These are phyloP conservation scores for Anacardium occidentale DNA, from an alignment of 345 rosid genomes.

Conservation along the genomic window DNA sequence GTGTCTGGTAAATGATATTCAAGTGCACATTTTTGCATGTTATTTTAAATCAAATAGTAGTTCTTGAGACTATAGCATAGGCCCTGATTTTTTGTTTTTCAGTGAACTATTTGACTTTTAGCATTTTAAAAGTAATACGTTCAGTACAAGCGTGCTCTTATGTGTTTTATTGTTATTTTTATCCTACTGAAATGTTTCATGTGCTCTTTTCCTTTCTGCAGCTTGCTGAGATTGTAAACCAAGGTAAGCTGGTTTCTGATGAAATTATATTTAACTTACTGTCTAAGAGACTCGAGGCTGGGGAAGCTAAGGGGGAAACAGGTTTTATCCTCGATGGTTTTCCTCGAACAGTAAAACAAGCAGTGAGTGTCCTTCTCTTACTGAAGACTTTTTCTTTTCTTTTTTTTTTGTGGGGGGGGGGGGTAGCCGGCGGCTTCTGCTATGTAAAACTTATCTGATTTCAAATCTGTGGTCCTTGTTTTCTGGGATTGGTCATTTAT, in stretches of 20 bases:
- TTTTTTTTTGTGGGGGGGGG: too few species aligned
- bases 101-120: background rate
- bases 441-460: background rate
- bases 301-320: conserved; percentile 83
- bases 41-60: too few species aligned
- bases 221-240: conserved; percentile 84
- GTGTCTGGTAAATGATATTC: background rate
- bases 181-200: background rate
- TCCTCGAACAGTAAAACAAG: conserved; percentile 90
- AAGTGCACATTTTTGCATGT: background rate
- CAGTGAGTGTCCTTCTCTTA: conserved; percentile 45
- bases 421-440: too few species aligned
- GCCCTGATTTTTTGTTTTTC: background rate
- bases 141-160: background rate
- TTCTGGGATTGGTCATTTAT: background rate
- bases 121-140: too few species aligned
- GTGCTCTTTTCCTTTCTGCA: conserved; percentile 27
- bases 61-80: too few species aligned
- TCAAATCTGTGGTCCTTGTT: background rate
- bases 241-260: conserved; percentile 82
- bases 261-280: conserved; percentile 66
- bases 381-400: background rate
- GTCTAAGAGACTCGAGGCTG: conserved; percentile 77
- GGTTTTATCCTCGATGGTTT: conserved; percentile 96
- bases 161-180: background rate